Percentiles rank a stretch among this genome's conserved stretches.
phyloP scores from a whole-genome alignment of 495 filamentous ascomycete genomes.

The Entonaema liquescens region DNA sequence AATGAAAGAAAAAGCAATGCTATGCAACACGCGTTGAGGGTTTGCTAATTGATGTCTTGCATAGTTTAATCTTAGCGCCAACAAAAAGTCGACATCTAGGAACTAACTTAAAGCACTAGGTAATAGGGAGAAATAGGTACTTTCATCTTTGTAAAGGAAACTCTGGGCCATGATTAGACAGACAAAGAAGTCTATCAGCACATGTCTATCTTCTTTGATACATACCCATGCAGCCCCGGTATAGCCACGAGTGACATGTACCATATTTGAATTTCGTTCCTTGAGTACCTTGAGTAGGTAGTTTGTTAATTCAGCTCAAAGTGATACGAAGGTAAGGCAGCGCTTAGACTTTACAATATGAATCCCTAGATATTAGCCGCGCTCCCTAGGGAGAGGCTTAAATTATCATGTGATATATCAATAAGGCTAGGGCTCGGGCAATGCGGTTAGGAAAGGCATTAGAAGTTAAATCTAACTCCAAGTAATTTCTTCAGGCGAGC shows the following conservation, averaged over 20 bases:
- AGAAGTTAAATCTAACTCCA: background rate
- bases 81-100: background rate
- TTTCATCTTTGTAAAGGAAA: background rate
- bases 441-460: too few species aligned
- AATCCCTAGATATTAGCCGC: background rate
- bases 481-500: background rate
- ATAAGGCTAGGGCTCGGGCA: background rate
- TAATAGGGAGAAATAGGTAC: too few species aligned
- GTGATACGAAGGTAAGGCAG: background rate
- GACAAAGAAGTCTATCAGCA: background rate
- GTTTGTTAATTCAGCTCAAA: background rate
- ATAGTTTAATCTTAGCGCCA: background rate
- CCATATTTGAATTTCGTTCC: background rate
- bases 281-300: too few species aligned
- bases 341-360: too few species aligned
- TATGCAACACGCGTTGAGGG: background rate
- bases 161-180: background rate
- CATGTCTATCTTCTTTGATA: background rate
- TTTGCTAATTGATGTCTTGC: background rate
- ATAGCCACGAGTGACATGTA: background rate
- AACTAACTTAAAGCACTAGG: background rate
- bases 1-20: background rate
- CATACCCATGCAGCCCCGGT: background rate
- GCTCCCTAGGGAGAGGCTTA: background rate
- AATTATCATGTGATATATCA: background rate